Percentiles rank a stretch among this genome's conserved stretches.
Evolutionary conservation across 2,329 filamentous ascomycete species (phyloP).

Genomic region (Chrysoporthe puriensis): DNA sequence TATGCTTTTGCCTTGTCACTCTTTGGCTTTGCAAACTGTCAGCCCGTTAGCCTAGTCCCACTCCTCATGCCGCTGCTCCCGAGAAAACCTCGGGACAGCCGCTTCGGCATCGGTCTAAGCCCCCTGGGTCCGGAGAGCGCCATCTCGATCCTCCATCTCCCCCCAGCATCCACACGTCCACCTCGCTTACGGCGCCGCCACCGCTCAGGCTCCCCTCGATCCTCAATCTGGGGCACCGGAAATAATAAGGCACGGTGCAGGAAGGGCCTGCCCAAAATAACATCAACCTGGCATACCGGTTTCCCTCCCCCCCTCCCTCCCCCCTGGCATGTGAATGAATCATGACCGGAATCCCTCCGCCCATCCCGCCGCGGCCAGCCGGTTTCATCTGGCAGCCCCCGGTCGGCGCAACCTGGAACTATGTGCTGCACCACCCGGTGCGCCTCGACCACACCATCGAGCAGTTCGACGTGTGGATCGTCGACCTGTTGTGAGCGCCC

Average conservation of each 20-base stretch:
- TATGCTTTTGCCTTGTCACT: not conserved
- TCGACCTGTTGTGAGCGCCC: constrained; percentile 24
- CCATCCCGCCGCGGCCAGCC: constrained; percentile 23
- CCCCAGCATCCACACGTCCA: no score
- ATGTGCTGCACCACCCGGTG: constrained; percentile 27
- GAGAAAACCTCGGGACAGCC: not conserved
- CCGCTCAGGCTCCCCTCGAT: no score
- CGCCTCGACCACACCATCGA: constrained; percentile 24
- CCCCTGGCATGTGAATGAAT: not conserved
- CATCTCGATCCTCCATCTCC: no score
- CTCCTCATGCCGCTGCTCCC: not conserved
- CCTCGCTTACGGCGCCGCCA: no score
- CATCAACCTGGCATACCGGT: not conserved
- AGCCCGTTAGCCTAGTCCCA: not conserved
- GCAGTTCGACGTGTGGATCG: constrained; percentile 23
- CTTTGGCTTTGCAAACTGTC: not conserved
- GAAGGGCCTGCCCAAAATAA: not conserved
- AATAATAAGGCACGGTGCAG: no score
- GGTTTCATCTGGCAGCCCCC: constrained; percentile 27
- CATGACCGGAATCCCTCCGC: constrained; percentile 10
- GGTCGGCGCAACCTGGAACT: constrained; percentile 24
- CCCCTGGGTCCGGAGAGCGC: no score
- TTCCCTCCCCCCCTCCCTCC: constrained; percentile 24
- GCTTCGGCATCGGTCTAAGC: constrained; percentile 10
- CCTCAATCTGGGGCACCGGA: no score